Base-by-base conservation (phyloP, 768 basidiomycete species). In the Russula lepida region DNA sequence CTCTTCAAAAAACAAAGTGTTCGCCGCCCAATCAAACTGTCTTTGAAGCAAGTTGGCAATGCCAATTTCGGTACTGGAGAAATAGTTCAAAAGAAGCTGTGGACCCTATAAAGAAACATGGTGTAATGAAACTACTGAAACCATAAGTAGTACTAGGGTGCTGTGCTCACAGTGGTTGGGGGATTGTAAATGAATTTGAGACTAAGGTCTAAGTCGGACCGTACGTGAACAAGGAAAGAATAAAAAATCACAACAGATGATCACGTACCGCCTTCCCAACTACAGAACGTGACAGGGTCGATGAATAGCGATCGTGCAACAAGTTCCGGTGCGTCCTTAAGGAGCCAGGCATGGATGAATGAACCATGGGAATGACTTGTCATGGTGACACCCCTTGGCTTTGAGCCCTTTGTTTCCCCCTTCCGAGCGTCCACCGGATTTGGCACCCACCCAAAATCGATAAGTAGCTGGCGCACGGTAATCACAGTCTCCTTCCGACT, bases 311-410 rank as follows among this genome's bases (percentile, higher is more conserved):
- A 93, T 3, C 92, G 81, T 1, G 75, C 74, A 49, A 88, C 74
- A 67, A 95, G 77, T 21, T 81, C 73, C 1, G 91, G 86, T 56
- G 84, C 77, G 21, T 80, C 80, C 71, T 95, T 97, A 49, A 97
- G 74, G 70, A 95, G 77, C 95, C 95, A 97, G 6, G 88, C 87
- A 71, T 97, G 94, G 1, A 80, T 75, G 68, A 92, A 92, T 35
- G 88, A 86, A 0, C 90, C 89, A 68, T 95, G 94, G 55, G 92
- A 95, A 74, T 97, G 95, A 70, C 89, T 92, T 58, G 95, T 66
- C 66, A 95, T 72, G 0, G 85, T 86, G 17, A 95, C 77, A 0
- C 92, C 92, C 44, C 74, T 77, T 21, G 67, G 60, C n/a, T 68
- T 66, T 37, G 60, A 55, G 21, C 56, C 56, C 13, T 54, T 11